phyloP scores from a whole-genome alignment of 768 basidiomycete genomes.

The Austroboletus eburneus region DNA sequence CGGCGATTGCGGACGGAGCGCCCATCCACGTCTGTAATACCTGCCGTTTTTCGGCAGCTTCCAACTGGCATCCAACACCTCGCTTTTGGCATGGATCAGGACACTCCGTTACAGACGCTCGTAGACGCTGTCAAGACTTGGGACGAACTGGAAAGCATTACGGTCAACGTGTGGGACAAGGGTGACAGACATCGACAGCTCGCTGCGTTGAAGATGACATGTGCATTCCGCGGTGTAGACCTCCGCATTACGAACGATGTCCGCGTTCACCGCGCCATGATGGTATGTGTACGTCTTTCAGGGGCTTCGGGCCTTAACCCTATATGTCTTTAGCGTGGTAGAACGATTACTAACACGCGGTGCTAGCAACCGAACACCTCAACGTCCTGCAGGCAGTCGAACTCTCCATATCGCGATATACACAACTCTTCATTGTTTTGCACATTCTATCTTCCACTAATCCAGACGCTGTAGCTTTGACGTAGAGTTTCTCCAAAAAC shows the following conservation, averaged over 20 bases:
- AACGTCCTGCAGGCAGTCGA: too few relatives aligned
- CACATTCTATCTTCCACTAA: slow-evolving; percentile 4
- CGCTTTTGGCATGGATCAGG: slow-evolving; percentile 56
- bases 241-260: slow-evolving; percentile 50
- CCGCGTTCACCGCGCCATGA: slow-evolving; percentile 46
- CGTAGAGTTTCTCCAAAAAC: slow-evolving; percentile 1
- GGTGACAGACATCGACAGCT: slow-evolving; percentile 49
- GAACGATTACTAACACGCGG: slow-evolving; percentile 8
- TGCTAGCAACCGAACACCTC: slow-evolving; percentile 16
- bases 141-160: slow-evolving; percentile 44
- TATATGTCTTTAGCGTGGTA: slow-evolving; percentile 19
- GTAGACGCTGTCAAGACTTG: slow-evolving; percentile 50
- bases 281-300: slow-evolving; percentile 37
- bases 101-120: slow-evolving; percentile 50
- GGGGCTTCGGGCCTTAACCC: slow-evolving; percentile 11
- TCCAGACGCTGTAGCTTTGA: slow-evolving; percentile 18
- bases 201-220: slow-evolving; percentile 55
- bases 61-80: slow-evolving; percentile 50
- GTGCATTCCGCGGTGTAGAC: slow-evolving; percentile 57
- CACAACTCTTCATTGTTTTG: slow-evolving; percentile 1
- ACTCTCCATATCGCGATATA: too few relatives aligned
- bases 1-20: slow-evolving; percentile 55
- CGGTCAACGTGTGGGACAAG: slow-evolving; percentile 51
- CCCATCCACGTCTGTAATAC: slow-evolving; percentile 37
- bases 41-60: slow-evolving; percentile 44